These are phyloP conservation scores for Coniferiporia sulphurascens DNA, from an alignment of 1,284 basidiomycete genomes.

Conservation along the genomic window DNA sequence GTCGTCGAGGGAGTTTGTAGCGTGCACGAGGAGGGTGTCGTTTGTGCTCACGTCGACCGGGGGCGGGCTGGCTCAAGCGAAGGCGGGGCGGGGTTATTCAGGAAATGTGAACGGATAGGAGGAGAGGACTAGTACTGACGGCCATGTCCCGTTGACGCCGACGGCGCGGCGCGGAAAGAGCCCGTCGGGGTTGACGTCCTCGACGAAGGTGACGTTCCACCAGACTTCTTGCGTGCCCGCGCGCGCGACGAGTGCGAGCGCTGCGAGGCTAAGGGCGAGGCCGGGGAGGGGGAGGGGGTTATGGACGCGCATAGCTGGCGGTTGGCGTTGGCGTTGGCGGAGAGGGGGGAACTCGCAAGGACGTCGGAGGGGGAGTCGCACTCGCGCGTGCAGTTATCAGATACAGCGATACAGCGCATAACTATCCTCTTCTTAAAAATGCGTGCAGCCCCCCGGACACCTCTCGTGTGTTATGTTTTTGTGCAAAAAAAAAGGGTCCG, in stretches of 20 bases:
- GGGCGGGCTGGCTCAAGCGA: slow-evolving; percentile 64
- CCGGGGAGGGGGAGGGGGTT: too few relatives aligned
- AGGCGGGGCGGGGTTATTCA: too few relatives aligned
- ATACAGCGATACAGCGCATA: too few relatives aligned
- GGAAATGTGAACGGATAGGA: too few relatives aligned
- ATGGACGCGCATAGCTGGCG: not conserved
- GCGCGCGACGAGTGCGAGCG: slow-evolving; percentile 26
- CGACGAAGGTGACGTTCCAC: slow-evolving; percentile 79
- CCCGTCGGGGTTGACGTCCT: slow-evolving; percentile 72
- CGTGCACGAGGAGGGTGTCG: slow-evolving; percentile 75
- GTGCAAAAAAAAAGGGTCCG: too few relatives aligned
- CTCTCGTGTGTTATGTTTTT: too few relatives aligned
- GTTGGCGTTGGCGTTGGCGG: too few relatives aligned
- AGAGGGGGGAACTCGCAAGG: too few relatives aligned
- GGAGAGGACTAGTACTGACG: slow-evolving; percentile 25
- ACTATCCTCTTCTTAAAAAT: too few relatives aligned
- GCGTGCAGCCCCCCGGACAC: too few relatives aligned
- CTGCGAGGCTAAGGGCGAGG: not conserved
- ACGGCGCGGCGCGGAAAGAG: slow-evolving; percentile 69
- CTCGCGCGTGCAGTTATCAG: too few relatives aligned
- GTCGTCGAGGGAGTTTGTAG: slow-evolving; percentile 63
- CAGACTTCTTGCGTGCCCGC: slow-evolving; percentile 64
- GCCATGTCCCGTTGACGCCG: slow-evolving; percentile 89
- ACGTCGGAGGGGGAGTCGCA: too few relatives aligned
- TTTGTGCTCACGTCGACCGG: slow-evolving; percentile 67